Base-by-base conservation (phyloP, 1,284 basidiomycete species). In the Ustilago xerochloae region DNA sequence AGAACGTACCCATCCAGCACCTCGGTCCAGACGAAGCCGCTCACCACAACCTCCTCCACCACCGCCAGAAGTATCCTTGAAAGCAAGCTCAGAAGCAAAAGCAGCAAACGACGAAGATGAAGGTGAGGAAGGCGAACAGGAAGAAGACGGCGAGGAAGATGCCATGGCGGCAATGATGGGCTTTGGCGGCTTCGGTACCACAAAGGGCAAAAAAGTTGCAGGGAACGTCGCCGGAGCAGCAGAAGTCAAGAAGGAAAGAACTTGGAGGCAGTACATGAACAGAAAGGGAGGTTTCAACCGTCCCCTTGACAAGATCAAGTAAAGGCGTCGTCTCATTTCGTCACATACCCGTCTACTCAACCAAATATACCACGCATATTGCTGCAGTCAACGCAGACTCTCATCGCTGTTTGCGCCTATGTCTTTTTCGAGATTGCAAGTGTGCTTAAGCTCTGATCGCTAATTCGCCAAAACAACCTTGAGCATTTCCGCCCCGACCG, bases 181-280 rank as follows among this genome's bases (percentile, higher is more conserved):
- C 45, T 87, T 98, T 80, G 84, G 87, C 49, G 93, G 93, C 1
- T 98, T 98, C 83, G 93, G 91, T 7, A 88, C 90, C 0, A 97
- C 95, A 0, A 97, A 97, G 38, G 75, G 82, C 63, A 93, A 92
- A 24, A 94, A 95, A 73, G 91, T 94, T 84, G 90, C 91, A 72
- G 75, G 77, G 24, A 79, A 81, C 36, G 84, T 86, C 32, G 80
- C 81, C 0, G 85, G 94, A 32, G 82, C 76, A 2, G 89, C 89
- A 1, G 85, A 90, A 57, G 86, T 97, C 78, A 95, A 95, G 88
- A 93, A 94, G 86, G 89, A 90, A 72, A 88, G 95, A 57, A 96
- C 93, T 28, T 97, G 95, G 94, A 88, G 95, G 73, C 95, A 97
- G 85, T 95, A 95, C 84, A 95, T 95, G 93, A 95, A 95, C 52